Evolutionary conservation across 495 filamentous ascomycete species (phyloP).

Genomic region (Trypethelium eluteriae): DNA sequence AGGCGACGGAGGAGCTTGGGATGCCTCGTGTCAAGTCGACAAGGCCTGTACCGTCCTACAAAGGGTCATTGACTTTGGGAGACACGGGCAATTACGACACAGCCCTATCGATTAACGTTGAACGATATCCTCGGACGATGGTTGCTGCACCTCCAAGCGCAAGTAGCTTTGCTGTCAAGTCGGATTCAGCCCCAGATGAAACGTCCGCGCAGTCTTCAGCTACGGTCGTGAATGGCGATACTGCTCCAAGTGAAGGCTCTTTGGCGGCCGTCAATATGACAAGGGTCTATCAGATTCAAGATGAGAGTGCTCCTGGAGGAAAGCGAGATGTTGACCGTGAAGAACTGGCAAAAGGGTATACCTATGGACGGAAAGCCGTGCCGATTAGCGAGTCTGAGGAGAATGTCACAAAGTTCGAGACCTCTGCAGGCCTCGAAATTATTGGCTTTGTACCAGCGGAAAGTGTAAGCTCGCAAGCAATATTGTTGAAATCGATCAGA

Average conservation of each 20-base stretch:
- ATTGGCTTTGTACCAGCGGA: constrained; percentile 75
- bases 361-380: constrained; percentile 87
- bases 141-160: constrained; percentile 65
- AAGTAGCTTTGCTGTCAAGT: constrained; percentile 58
- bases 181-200: constrained; percentile 42
- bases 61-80: constrained; percentile 73
- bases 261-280: constrained; percentile 61
- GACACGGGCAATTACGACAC: constrained; percentile 65
- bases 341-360: constrained; percentile 83
- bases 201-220: constrained; percentile 42
- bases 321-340: constrained; percentile 79
- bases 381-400: constrained; percentile 78
- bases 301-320: constrained; percentile 63
- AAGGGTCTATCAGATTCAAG: constrained; percentile 72
- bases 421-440: constrained; percentile 63
- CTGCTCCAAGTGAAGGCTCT: constrained; percentile 39
- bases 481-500: background rate
- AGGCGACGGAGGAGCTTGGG: constrained; percentile 69
- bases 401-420: constrained; percentile 73
- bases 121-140: constrained; percentile 80
- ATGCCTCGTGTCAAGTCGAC: constrained; percentile 69
- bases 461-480: constrained; percentile 47
- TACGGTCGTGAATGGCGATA: constrained; percentile 40
- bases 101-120: constrained; percentile 74
- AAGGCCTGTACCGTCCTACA: constrained; percentile 66